Evolutionary conservation across 2,329 filamentous ascomycete genomes (phyloP).

Genomic region (Emmonsia crescens): DNA sequence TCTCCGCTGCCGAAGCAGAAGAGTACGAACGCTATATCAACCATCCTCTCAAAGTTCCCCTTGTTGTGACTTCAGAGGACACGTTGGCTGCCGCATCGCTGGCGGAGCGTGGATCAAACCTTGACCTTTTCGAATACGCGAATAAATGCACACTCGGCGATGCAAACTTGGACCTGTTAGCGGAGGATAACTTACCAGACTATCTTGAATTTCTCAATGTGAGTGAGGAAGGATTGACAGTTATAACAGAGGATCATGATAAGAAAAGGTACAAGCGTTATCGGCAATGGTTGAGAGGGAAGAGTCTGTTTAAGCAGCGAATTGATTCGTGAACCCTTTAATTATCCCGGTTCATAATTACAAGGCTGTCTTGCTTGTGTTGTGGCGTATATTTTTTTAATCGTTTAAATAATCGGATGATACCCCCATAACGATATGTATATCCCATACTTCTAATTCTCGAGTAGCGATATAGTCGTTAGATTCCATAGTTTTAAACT

Average conservation of each 20-base stretch:
- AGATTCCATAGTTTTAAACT: background rate
- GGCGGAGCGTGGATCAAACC: constrained; percentile 31
- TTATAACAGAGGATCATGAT: constrained; percentile 70
- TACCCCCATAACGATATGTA: background rate
- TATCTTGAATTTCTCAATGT: constrained; percentile 69
- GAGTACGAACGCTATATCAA: constrained; percentile 84
- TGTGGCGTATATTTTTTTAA: background rate
- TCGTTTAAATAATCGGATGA: background rate
- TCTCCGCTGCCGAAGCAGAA: constrained; percentile 62
- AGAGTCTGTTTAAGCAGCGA: constrained; percentile 91
- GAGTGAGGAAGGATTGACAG: constrained; percentile 73
- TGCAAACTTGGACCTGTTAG: constrained; percentile 29
- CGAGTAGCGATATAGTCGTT: background rate
- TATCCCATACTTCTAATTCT: background rate
- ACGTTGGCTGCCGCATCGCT: constrained; percentile 26
- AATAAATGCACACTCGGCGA: constrained; percentile 56
- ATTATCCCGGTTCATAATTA: background rate
- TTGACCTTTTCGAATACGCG: constrained; percentile 73
- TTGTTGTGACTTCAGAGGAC: constrained; percentile 42
- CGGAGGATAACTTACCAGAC: constrained; percentile 57
- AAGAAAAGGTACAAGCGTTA: constrained; percentile 98
- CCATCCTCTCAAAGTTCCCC: constrained; percentile 78
- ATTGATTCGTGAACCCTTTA: constrained; percentile 30
- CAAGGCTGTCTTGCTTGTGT: too few species aligned
- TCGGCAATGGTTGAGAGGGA: constrained; percentile 84